phyloP scores from a whole-genome alignment of 176 grass and related monocot genomes.

The Hyparrhenia diplandra region DNA sequence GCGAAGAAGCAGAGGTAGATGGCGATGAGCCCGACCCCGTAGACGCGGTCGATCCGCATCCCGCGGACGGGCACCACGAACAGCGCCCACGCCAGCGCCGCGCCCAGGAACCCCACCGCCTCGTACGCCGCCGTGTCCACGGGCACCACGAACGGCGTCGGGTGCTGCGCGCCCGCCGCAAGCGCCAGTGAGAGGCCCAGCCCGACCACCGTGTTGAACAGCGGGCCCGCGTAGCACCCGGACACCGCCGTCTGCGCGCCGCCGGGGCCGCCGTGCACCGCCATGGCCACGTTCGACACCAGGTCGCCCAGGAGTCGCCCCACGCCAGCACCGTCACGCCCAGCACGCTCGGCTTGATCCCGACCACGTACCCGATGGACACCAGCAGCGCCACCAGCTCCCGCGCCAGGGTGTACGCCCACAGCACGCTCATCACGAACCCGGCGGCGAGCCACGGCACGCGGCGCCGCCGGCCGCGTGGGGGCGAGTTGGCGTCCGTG shows the following conservation, averaged over 20 bases:
- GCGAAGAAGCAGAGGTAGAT: constrained; percentile 79
- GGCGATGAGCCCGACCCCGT: constrained; percentile 54
- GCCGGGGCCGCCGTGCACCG: constrained; percentile 42
- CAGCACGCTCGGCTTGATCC: constrained; percentile 59
- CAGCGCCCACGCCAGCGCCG: constrained; percentile 60
- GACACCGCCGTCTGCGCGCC: constrained; percentile 82
- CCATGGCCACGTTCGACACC: constrained; percentile 72
- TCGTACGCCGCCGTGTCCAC: constrained; percentile 50
- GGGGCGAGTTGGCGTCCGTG: constrained; percentile 20
- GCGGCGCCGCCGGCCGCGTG: constrained; percentile 9
- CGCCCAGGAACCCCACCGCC: constrained; percentile 59
- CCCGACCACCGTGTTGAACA: constrained; percentile 80
- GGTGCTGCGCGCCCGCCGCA: constrained; percentile 49
- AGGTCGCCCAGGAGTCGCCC: constrained; percentile 92
- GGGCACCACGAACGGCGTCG: constrained; percentile 44
- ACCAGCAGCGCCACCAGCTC: constrained; percentile 76
- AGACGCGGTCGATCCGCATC: constrained; percentile 71
- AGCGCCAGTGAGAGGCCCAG: constrained; percentile 68
- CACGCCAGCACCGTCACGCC: constrained; percentile 85
- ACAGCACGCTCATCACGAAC: constrained; percentile 84
- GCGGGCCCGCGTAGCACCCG: constrained; percentile 70
- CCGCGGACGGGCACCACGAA: constrained; percentile 62
- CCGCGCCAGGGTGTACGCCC: constrained; percentile 75
- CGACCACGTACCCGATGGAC: constrained; percentile 60
- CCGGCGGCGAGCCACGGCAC: constrained; percentile 72